Percentiles rank a stretch among this genome's conserved stretches.
phyloP scores from a whole-genome alignment of 768 basidiomycete genomes.

The Termitomyces bulborhizus region DNA sequence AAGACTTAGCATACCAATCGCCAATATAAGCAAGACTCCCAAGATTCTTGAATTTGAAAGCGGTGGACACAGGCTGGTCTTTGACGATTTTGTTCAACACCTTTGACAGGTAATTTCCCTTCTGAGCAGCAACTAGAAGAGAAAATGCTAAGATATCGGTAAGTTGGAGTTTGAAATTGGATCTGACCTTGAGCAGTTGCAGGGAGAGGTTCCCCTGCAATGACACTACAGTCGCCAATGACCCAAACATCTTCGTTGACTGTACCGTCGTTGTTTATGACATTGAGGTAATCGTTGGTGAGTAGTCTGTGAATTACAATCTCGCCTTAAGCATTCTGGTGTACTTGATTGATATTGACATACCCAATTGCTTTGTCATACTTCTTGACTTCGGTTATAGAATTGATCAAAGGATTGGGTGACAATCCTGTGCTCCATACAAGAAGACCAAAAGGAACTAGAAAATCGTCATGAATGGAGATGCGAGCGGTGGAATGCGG shows the following conservation, averaged over 20 bases:
- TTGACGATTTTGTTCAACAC: conserved; percentile 60
- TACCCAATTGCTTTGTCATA: conserved; percentile 53
- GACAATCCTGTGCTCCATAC: conserved; percentile 88
- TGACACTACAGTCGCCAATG: conserved; percentile 72
- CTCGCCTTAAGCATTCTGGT: background rate
- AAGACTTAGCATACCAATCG: conserved; percentile 42
- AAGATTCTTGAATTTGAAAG: conserved; percentile 65
- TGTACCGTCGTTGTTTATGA: conserved; percentile 47
- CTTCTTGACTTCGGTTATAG: conserved; percentile 55
- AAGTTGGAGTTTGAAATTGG: conserved; percentile 7
- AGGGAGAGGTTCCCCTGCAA: conserved; percentile 55
- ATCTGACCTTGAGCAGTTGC: conserved; percentile 78
- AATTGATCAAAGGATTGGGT: conserved; percentile 70
- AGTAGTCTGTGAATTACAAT: conserved; percentile 20
- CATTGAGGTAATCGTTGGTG: conserved; percentile 56
- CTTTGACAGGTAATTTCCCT: conserved; percentile 61
- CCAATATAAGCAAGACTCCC: conserved; percentile 82
- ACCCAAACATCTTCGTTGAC: conserved; percentile 68
- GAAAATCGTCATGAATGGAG: conserved; percentile 1
- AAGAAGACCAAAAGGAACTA: conserved; percentile 75
- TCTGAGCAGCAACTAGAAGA: conserved; percentile 64
- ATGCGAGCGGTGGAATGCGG: background rate
- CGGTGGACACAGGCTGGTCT: conserved; percentile 35
- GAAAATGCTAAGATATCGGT: conserved; percentile 1
- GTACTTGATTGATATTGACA: conserved; percentile 4